Base-by-base conservation (phyloP, 305 asterid genomes). In the Stenogyne calaminthoides region DNA sequence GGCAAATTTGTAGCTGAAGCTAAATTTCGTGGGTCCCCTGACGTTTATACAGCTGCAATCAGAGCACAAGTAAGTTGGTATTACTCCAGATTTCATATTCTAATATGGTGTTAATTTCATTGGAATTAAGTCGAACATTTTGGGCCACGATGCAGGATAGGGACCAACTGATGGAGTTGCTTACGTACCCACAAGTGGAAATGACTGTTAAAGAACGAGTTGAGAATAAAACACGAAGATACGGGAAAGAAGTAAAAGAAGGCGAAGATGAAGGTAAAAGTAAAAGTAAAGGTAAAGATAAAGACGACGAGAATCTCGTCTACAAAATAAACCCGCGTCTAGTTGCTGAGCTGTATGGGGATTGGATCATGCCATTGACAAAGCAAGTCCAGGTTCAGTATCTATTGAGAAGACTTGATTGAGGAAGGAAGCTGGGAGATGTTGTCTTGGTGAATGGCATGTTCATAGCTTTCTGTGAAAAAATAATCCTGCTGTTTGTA, bases 1-100 rank as follows among this genome's bases (percentile, higher is more conserved):
- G 97, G 97, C 20, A 93, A 89, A 82, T 93, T 93, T 72, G 98
- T 93, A 15, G 97, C 98, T 11, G 98, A 93, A 79, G 96, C 97
- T 3, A 93, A 91, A 77, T 91, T 84, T 51, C 84, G 82, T 16
- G 88, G 80, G 22, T 86, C 91, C n/a, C 96, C 99, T 2, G 93
- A 87, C 66, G 87, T 78, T 59, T 91, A 88, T 54, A 67, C 58
- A 25, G 74, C 95, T 66, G 96, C 95, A 46, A 94, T 94, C 9
- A 44, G 19, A 77, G 88, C 88, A 56, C 91, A 84, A 67, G 98
- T 91, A 77, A 77, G 89, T 52, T 68, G 56, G 57, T 46, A 49
- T 9, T 22, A 56, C 47, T 40, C 29, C 32, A 29, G 16, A 29
- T 20, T 27, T 3, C 37, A 16, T 58, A 32, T 49, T 14, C 14